Evolutionary conservation across 2,329 filamentous ascomycete species (phyloP).

Genomic region (Claviceps africana): DNA sequence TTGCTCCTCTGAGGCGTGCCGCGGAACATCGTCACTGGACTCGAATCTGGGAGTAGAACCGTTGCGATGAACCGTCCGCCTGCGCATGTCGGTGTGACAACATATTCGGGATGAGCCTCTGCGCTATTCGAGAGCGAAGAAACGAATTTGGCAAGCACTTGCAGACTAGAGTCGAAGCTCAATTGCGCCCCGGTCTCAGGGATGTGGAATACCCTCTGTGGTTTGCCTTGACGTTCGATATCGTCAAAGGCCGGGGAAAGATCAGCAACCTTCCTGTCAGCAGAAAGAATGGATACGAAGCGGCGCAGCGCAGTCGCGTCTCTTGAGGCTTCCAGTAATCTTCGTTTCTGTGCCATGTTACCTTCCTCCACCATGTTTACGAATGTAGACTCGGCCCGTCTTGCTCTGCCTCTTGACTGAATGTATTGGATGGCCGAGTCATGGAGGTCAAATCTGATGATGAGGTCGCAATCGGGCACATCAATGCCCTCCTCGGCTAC

Average conservation of each 20-base stretch:
- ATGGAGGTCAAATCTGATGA: conserved; percentile 74
- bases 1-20: conserved; percentile 57
- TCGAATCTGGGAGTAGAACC: conserved; percentile 60
- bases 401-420: conserved; percentile 78
- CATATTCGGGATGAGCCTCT: conserved; percentile 39
- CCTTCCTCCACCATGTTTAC: conserved; percentile 67
- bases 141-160: conserved; percentile 59
- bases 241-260: conserved; percentile 8
- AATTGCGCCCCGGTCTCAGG: conserved; percentile 59
- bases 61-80: conserved; percentile 58
- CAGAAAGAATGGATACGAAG: conserved; percentile 63
- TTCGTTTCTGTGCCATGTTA: conserved; percentile 46
- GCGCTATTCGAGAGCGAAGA: conserved; percentile 37
- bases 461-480: conserved; percentile 51
- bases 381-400: conserved; percentile 64
- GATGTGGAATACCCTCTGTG: conserved; percentile 43
- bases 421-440: conserved; percentile 87
- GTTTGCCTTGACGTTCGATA: conserved; percentile 10
- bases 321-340: conserved; percentile 44
- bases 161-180: conserved; percentile 61
- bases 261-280: conserved; percentile 45
- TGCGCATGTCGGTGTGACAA: conserved; percentile 32
- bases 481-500: conserved; percentile 56
- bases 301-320: conserved; percentile 51
- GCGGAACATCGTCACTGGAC: conserved; percentile 52